Percentiles rank a stretch among this genome's conserved stretches.
Conservation (phyloP, 2,329 filamentous ascomycete genomes). For the Pseudonectria buxi region DNA sequence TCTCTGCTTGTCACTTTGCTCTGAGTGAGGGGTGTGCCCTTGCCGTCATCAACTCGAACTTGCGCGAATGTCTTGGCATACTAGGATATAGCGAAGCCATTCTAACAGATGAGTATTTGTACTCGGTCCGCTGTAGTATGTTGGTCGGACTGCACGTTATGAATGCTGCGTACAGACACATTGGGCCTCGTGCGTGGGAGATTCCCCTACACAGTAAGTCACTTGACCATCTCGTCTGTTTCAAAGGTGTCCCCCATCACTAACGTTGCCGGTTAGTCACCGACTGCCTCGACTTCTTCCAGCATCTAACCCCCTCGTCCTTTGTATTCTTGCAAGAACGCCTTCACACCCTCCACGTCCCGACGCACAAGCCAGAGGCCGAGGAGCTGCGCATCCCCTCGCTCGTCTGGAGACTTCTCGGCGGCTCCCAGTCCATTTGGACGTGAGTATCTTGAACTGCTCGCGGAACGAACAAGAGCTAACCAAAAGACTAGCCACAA, state of each 20-base stretch:
- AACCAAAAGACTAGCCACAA: too few relatives aligned
- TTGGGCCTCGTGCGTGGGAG: constrained; percentile 11
- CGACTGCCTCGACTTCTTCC: constrained; percentile 3
- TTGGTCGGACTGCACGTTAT: constrained; percentile 8
- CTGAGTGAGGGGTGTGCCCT: constrained; percentile 3
- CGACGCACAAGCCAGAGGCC: too few relatives aligned
- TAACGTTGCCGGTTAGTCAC: constrained; percentile 5
- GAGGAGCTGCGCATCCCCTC: too few relatives aligned
- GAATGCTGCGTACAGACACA: constrained; percentile 2
- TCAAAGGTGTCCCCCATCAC: constrained; percentile 1
- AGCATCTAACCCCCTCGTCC: too few relatives aligned
- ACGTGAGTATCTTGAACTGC: too few relatives aligned
- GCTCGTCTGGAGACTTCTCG: too few relatives aligned
- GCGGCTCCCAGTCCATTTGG: too few relatives aligned
- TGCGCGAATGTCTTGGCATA: constrained; percentile 1
- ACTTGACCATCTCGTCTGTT: not conserved
- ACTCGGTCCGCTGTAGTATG: constrained; percentile 5
- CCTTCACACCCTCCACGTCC: too few relatives aligned
- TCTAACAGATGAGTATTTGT: constrained; percentile 5
- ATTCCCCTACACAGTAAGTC: constrained; percentile 10
- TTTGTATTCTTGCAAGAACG: too few relatives aligned
- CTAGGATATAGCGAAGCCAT: constrained; percentile 5
- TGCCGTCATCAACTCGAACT: not conserved
- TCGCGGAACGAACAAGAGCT: too few relatives aligned
- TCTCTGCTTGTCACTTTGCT: constrained; percentile 10